Evolutionary conservation across 192 early-diverging fungal species (phyloP).

Genomic region (Mycoemilia scoparia): DNA sequence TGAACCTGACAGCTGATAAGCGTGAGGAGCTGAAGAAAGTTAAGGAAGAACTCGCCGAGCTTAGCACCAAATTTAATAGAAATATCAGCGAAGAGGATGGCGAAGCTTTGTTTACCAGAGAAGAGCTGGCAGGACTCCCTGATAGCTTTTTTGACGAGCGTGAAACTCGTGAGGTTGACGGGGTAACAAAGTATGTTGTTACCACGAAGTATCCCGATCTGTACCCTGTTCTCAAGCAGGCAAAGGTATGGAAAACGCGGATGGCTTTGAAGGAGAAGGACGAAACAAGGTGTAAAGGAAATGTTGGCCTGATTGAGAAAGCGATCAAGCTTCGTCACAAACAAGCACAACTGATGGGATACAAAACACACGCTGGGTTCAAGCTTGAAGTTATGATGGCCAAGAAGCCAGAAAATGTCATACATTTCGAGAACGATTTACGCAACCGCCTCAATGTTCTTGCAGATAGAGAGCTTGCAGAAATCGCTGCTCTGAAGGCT

Average conservation of each 20-base stretch:
- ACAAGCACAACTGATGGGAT: constrained; percentile 44
- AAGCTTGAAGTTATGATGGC: constrained; percentile 72
- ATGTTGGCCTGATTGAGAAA: constrained; percentile 39
- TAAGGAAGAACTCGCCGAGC: constrained; percentile 45
- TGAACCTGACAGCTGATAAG: constrained; percentile 39
- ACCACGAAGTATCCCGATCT: constrained; percentile 57
- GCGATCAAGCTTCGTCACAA: constrained; percentile 34
- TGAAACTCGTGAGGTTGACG: constrained; percentile 36
- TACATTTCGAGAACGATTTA: constrained; percentile 48
- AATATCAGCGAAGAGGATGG: constrained; percentile 50
- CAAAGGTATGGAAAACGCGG: constrained; percentile 35
- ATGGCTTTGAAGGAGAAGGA: constrained; percentile 27
- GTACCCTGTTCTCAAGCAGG: constrained; percentile 26
- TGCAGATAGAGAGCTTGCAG: constrained; percentile 36
- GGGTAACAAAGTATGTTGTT: constrained; percentile 39
- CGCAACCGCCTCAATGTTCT: constrained; percentile 34
- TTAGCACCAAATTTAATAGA: constrained; percentile 51
- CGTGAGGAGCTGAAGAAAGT: constrained; percentile 41
- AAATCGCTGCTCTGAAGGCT: constrained; percentile 43
- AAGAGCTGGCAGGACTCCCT: constrained; percentile 56
- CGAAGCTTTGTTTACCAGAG: constrained; percentile 22
- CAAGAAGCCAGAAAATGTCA: constrained; percentile 41
- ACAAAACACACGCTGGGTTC: constrained; percentile 48
- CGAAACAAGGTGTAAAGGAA: constrained; percentile 38
- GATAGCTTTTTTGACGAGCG: constrained; percentile 48